Evolutionary conservation across 2,329 filamentous ascomycete species (phyloP).

Genomic region (Neocucurbitaria cava): DNA sequence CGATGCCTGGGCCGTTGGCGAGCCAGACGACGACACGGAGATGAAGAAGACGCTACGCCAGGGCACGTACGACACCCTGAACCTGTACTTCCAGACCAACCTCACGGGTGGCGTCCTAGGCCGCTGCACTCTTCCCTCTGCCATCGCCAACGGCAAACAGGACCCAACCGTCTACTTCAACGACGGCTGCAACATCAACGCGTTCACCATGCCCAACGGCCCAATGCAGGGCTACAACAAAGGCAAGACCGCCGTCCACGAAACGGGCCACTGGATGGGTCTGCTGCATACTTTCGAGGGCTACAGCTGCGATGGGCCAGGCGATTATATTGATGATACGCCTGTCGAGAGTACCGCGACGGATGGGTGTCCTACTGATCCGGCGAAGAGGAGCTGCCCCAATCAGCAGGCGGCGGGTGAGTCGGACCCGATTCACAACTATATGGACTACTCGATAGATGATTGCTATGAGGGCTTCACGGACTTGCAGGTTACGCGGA

Average conservation of each 20-base stretch:
- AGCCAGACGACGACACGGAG: constrained; percentile 54
- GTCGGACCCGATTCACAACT: constrained; percentile 63
- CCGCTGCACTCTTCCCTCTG: constrained; percentile 59
- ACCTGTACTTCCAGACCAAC: constrained; percentile 67
- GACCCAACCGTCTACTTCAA: constrained; percentile 53
- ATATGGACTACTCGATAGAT: constrained; percentile 67
- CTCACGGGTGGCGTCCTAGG: constrained; percentile 58
- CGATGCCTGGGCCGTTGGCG: constrained; percentile 60
- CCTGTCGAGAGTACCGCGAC: constrained; percentile 54
- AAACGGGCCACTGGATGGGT: constrained; percentile 58
- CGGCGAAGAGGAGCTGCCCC: constrained; percentile 61
- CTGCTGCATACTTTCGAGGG: constrained; percentile 58
- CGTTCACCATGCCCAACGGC: constrained; percentile 63
- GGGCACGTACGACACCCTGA: constrained; percentile 62
- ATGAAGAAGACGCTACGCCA: constrained; percentile 63
- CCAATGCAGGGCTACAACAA: constrained; percentile 57
- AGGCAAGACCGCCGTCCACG: constrained; percentile 57
- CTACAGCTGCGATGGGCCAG: constrained; percentile 52
- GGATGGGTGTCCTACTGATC: constrained; percentile 60
- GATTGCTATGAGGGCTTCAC: constrained; percentile 63
- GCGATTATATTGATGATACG: constrained; percentile 56
- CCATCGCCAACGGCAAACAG: constrained; percentile 49
- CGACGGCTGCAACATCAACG: constrained; percentile 65
- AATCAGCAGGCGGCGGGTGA: constrained; percentile 41
- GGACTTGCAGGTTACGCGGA: constrained; percentile 56